A percentile compares a stretch with the other conserved stretches of the same genome.
phyloP scores from a whole-genome alignment of 345 rosid species.

The Raphanus raphanistrum region DNA sequence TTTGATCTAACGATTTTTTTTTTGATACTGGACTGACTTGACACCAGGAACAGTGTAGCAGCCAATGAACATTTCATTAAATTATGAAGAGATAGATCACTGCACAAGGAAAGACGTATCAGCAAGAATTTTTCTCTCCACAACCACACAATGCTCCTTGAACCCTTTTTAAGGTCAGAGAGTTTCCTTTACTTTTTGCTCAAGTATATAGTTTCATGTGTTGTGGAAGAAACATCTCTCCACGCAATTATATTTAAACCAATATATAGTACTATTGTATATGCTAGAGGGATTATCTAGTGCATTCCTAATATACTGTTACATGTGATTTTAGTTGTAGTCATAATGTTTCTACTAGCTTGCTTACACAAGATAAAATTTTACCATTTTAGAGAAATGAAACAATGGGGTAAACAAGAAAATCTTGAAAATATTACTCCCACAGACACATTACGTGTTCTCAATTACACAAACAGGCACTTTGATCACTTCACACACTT shows the following conservation, averaged over 20 bases:
- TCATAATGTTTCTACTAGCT: not conserved
- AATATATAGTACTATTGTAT: no score
- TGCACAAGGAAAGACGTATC: not conserved
- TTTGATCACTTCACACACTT: no score
- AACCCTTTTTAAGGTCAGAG: not conserved
- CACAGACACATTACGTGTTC: no score
- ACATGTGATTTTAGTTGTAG: not conserved
- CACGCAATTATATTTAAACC: no score
- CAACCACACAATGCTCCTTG: not conserved
- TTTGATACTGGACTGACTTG: not conserved
- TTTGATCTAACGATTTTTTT: not conserved
- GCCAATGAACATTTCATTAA: not conserved
- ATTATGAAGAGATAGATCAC: not conserved
- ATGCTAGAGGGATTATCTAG: no score
- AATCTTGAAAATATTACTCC: no score
- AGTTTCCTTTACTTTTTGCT: no score
- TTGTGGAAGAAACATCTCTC: no score
- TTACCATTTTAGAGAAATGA: constrained; percentile 23
- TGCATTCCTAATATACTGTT: no score
- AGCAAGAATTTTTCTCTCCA: not conserved
- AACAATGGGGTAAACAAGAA: constrained; percentile 1
- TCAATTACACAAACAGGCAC: no score
- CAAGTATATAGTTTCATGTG: no score
- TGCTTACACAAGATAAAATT: constrained; percentile 8
- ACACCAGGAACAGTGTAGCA: not conserved